These are phyloP conservation scores for Euphorbia peplus DNA, from an alignment of 345 rosid genomes.

Conservation along the genomic window DNA sequence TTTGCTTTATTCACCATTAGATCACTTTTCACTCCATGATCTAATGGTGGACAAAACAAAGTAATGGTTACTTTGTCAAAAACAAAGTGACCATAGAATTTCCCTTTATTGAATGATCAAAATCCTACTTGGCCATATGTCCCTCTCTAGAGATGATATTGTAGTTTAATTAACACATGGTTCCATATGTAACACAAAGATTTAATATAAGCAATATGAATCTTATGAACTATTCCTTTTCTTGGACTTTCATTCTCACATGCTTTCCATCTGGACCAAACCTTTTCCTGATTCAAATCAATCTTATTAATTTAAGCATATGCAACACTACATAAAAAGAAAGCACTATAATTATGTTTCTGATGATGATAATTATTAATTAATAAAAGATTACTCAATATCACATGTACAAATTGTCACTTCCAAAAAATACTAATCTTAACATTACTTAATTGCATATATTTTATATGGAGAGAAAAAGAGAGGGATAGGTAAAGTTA, in stretches of 20 bases:
- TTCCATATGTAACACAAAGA: neutral
- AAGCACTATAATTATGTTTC: constrained; percentile 31
- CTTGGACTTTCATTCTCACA: constrained; percentile 23
- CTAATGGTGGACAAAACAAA: too few species aligned
- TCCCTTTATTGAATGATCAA: constrained; percentile 27
- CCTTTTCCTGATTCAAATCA: constrained; percentile 23
- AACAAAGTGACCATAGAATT: too few species aligned
- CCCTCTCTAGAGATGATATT: constrained; percentile 7
- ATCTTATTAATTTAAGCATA: constrained; percentile 24
- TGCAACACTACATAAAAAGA: constrained; percentile 4
- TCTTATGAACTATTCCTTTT: constrained; percentile 12
- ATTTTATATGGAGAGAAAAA: neutral
- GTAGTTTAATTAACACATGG: constrained; percentile 20
- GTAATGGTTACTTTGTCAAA: too few species aligned
- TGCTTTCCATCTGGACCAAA: constrained; percentile 35
- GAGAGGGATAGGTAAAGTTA: neutral
- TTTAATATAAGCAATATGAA: constrained; percentile 17
- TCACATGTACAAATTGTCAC: constrained; percentile 27
- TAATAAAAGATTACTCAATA: constrained; percentile 13
- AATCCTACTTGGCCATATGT: constrained; percentile 25
- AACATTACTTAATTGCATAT: neutral
- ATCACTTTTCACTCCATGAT: too few species aligned
- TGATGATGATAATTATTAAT: constrained; percentile 7
- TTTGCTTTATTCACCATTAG: too few species aligned
- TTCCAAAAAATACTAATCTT: constrained; percentile 6